Evolutionary conservation across 2,329 filamentous ascomycete genomes (phyloP), one percentile per base, ranked within the genome.

Genomic region (Mycocentrospora acerina): DNA sequence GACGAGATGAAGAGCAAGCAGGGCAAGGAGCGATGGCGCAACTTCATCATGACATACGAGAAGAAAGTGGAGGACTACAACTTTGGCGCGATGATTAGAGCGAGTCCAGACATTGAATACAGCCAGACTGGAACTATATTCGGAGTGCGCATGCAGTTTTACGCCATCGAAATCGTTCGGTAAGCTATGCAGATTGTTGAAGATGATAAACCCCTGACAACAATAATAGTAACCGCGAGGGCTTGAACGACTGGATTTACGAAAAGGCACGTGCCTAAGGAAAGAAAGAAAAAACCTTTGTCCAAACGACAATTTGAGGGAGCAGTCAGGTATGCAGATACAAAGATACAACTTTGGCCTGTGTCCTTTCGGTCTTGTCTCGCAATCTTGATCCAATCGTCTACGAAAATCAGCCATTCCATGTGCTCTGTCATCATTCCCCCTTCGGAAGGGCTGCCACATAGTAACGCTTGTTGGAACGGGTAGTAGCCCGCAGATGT

Each of bases 51-150:
- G 78, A 75, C 78, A 47, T 98, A 96, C 68, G 90, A 97, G 73
- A 90, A 95, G 71, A 91, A 81, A 71, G 76, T 98, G n/a, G 86
- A 93, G 49, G 94, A 98, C 71, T 98, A 84, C 77, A 98, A 96
- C 76, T 98, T 96, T 69, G 93, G 93, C 39, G 96, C 93, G 24
- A 90, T 98, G 79, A 68, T 98, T 57, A 82, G 93, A 41, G 78
- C 81, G 40, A 87, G 80, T 60, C 79, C 89, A 25, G 88, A 86
- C 57, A 81, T 70, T 36, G 91, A 96, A 69, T 97, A 98, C 66
- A 88, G 85, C 36, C 77, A 94, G 71, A 77, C 95, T 40, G 88
- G 85, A 37, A 95, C 90, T 3, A 95, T 98, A 36, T 97, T 98
- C 59, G 90, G 75, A 71, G 83, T 79, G 72, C 75, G 85, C 43